Conservation (phyloP, 176 grass and related monocot species). For the Oryza nivara region DNA sequence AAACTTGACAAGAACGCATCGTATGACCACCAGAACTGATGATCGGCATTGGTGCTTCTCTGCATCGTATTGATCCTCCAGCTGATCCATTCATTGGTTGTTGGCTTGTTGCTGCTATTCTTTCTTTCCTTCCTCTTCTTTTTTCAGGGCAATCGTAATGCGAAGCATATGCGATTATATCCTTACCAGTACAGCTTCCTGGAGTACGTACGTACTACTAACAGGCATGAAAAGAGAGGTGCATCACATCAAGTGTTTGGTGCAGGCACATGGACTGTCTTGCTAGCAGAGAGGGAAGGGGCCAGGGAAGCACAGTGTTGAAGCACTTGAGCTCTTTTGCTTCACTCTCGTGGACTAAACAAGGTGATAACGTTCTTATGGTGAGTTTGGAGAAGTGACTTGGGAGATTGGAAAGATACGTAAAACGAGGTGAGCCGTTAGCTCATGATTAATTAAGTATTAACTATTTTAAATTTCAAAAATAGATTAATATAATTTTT, state of each 20-base stretch:
- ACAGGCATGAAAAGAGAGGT: not conserved
- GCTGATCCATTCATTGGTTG: not conserved
- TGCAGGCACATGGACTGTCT: constrained; percentile 45
- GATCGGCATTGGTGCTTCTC: not conserved
- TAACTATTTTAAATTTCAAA: no score
- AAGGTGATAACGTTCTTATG: no score
- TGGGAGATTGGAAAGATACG: no score
- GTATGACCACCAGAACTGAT: not conserved
- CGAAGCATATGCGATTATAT: not conserved
- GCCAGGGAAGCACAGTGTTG: constrained; percentile 19
- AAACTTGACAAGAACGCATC: not conserved
- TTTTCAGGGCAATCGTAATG: not conserved
- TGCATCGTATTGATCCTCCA: not conserved
- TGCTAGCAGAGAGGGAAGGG: not conserved
- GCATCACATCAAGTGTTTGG: constrained; percentile 53
- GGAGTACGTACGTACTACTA: not conserved
- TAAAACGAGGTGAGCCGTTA: no score
- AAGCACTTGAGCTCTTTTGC: constrained; percentile 5
- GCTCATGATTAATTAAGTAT: no score
- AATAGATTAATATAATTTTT: no score
- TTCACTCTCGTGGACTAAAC: not conserved
- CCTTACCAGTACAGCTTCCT: constrained; percentile 11
- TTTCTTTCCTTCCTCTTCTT: not conserved
- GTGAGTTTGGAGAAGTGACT: no score
- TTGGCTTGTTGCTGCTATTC: not conserved